Percentiles rank a stretch among this genome's conserved stretches.
These are phyloP conservation scores for Tricholomella constricta DNA, from an alignment of 768 basidiomycete species.

Conservation along the genomic window DNA sequence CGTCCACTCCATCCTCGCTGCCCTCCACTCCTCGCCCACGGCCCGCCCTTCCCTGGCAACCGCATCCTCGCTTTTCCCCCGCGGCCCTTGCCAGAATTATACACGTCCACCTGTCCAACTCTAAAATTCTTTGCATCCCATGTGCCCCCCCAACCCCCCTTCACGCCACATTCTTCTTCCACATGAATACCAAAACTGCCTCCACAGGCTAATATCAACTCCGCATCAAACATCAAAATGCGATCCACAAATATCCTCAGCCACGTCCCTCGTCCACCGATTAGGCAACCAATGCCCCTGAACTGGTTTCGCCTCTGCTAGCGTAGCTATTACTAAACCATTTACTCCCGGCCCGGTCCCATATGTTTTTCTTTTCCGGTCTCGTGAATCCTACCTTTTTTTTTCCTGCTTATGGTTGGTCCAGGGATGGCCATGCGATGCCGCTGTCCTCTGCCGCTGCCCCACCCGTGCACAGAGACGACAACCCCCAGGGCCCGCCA, in stretches of 20 bases:
- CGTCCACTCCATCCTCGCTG: neutral
- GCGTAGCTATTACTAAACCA: neutral
- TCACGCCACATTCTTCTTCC: neutral
- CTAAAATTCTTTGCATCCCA: neutral
- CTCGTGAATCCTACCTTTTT: neutral
- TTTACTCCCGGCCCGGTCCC: neutral
- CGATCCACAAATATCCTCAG: neutral
- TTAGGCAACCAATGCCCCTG: neutral
- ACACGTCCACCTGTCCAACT: slow-evolving; percentile 16
- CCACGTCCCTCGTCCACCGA: slow-evolving; percentile 1
- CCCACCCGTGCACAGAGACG: neutral
- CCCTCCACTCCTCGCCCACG: neutral
- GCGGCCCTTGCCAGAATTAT: neutral
- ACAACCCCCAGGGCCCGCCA: neutral
- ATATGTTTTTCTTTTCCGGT: neutral
- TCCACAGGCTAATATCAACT: slow-evolving; percentile 4
- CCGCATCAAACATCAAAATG: neutral
- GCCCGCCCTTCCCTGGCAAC: neutral
- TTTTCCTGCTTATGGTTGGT: neutral
- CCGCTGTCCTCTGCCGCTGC: neutral
- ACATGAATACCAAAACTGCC: neutral
- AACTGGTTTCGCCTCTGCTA: neutral
- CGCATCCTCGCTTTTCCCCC: too few relatives aligned
- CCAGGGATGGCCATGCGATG: neutral
- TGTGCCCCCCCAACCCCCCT: neutral